Conservation (phyloP, 2,329 filamentous ascomycete genomes). For the Aspergillus cejpii region DNA sequence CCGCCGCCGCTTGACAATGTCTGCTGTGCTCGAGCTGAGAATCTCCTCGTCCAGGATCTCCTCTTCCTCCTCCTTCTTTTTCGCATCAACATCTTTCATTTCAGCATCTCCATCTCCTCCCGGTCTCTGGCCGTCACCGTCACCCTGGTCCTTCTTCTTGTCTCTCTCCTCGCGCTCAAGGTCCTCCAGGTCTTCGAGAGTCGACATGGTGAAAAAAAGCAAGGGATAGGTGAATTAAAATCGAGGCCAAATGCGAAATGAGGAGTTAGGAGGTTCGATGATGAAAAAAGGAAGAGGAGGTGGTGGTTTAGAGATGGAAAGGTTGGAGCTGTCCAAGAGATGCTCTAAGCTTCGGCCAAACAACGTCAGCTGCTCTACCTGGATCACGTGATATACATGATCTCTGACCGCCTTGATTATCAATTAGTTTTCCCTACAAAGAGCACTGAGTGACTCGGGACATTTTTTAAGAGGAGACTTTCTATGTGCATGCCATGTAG, state of each 20-base stretch:
- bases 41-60: constrained; percentile 90
- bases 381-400: constrained; percentile 24
- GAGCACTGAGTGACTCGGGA: no score
- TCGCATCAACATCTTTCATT: constrained; percentile 75
- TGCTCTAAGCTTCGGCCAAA: constrained; percentile 30
- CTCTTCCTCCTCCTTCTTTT: constrained; percentile 60
- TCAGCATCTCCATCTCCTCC: constrained; percentile 68
- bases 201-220: constrained; percentile 60
- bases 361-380: constrained; percentile 31
- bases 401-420: constrained; percentile 12
- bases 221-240: neutral
- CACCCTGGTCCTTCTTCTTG: constrained; percentile 58
- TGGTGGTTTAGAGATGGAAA: constrained; percentile 3
- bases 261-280: neutral
- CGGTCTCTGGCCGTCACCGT: constrained; percentile 52
- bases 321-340: constrained; percentile 10
- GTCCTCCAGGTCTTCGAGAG: constrained; percentile 85
- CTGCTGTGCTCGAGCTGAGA: constrained; percentile 83
- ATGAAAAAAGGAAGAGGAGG: constrained; percentile 1
- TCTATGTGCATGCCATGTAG: neutral
- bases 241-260: neutral
- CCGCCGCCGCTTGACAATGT: constrained; percentile 84
- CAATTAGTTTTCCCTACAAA: neutral
- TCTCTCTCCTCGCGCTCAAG: constrained; percentile 74
- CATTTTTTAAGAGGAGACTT: neutral